phyloP scores from a whole-genome alignment of 331 rosid genomes.

The Pyrus hybrid region DNA sequence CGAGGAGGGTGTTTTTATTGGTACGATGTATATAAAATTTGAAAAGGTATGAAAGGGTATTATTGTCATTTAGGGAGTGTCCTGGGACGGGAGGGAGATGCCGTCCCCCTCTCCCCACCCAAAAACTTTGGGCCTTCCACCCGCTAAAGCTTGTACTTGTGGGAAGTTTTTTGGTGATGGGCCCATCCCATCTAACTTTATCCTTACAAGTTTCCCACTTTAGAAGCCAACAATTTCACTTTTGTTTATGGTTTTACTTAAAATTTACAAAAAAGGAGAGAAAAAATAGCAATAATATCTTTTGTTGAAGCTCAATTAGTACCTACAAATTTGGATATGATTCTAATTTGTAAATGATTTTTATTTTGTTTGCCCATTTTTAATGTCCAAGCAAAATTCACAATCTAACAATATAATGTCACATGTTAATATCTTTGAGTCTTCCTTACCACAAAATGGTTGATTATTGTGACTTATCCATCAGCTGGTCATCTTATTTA shows the following conservation, averaged over 20 bases:
- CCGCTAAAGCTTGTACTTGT: not conserved
- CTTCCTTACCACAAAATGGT: accelerated
- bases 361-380: not conserved
- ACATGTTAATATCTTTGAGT: too few species aligned
- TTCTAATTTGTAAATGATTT: too few species aligned
- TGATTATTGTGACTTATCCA: too few species aligned
- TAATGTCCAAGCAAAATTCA: accelerated
- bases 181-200: not conserved
- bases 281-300: not conserved
- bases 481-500: too few species aligned
- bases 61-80: not conserved
- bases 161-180: not conserved
- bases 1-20: not conserved
- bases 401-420: not conserved
- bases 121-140: not conserved
- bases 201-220: not conserved
- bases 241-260: not conserved
- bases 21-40: not conserved
- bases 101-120: too few species aligned
- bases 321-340: not conserved
- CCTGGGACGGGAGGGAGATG: not conserved
- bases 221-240: not conserved
- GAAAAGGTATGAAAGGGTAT: not conserved
- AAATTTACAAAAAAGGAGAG: not conserved
- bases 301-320: not conserved